Evolutionary conservation across 2,329 filamentous ascomycete genomes (phyloP), one percentile per base, ranked within the genome.

Genomic region (Penicillium polonicum): DNA sequence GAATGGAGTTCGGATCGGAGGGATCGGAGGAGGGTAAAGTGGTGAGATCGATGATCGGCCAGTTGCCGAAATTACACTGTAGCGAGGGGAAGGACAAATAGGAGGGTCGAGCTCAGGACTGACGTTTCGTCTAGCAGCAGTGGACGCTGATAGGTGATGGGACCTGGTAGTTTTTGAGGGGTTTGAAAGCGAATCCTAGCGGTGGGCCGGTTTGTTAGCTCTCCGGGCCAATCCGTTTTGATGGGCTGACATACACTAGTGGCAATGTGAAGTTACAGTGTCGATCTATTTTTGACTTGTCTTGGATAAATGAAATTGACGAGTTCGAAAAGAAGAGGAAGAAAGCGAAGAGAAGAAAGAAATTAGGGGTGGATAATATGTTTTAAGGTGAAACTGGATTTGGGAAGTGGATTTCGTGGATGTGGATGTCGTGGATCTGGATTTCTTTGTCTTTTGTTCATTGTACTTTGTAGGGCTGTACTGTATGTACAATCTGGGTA

Each of bases 91-190:
- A 52, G 38, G 36, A 54, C 61, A 61, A 63, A 65, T 68, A 48
- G 52, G 49, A 63, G 41, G 36, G 39, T 35, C 54, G 44, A 50
- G 55, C 51, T 50, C 55, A 58, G 57, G 50, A 63, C 62, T 65
- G 61, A 67, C 61, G 70, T 70, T 70, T 69, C 67, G 63, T 66
- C 65, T 58, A 19, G 4, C 21, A 45, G 61, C n/a, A 45, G 42
- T 19, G 56, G 52, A 27, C 25, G 51, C 52, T 64, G 61, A 64
- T 66, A 60, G 61, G 61, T 29, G 53, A 55, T 42, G 21, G n/a
- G 13, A 35, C 10, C 29, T 46, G 39, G 29, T 46, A 19, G 29
- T 49, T 54, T 54, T 46, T 52, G 51, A 48, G 38, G 56, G 49
- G 57, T 48, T 46, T 31, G 23, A 57, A 55, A 48, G 39, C 33